Base-by-base conservation (phyloP, 352 stramenopile genomes). In the Globisporangium megalacanthum region DNA sequence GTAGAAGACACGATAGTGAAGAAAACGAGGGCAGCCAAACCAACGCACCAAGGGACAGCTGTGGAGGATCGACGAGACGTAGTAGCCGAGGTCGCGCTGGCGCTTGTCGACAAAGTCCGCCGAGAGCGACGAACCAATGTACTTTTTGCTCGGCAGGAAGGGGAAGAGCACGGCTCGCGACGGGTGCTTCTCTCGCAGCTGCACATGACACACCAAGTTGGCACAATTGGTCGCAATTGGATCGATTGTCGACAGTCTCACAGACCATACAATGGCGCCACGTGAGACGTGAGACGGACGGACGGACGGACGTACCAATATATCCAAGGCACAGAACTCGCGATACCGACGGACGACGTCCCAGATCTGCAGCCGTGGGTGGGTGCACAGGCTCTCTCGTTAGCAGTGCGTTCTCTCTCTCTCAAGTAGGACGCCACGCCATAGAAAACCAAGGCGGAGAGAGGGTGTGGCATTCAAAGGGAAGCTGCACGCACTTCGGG, bases 91-190 rank as follows among this genome's bases (percentile, higher is more conserved):
- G 19, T 94, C 79, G 37, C 85, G 85, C 65, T 92, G 85, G 33
- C 85, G 80, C 62, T 92, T 92, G 69, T 94, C 85, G 48, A 94
- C 83, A 65, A 94, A 89, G 42, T 94, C 85, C 4, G 75, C 78
- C 48, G 82, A 90, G 10, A 94, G 65, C 49, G 84, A 94, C 42
- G 84, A 92, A 14, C 84, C 84, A 45, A 94, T 89, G 56, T 92
- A 89, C 55, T 92, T 94, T 58, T 94, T 94, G 69, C 84, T 92
- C 22, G 84, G 84, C 25, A 94, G 65, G 54, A 76, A 80, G 22
- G 82, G 84, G 49, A 94, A 92, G 65, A 88, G 66, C 14, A 69
- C 61, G 35, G 75, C 82, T 29, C 81, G 78, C 14, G 82, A 88
- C 58, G 82, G 82, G 56, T 92, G 92, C 63, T 94, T 94, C 52